Conservation (phyloP, 306 rosid species). For the Canavalia gladiata region DNA sequence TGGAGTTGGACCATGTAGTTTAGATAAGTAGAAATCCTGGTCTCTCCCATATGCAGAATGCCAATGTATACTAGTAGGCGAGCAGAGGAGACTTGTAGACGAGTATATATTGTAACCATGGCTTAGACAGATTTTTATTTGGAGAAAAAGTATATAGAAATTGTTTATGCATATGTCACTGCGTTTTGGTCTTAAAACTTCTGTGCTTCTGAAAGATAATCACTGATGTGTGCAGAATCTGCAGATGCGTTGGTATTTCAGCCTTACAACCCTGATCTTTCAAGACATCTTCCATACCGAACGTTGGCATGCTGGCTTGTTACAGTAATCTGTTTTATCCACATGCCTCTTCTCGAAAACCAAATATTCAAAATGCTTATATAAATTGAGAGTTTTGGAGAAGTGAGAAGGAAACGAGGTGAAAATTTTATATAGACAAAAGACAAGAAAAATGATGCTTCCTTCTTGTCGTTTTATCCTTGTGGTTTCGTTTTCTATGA, state of each 20-base stretch:
- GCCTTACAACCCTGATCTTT: neutral
- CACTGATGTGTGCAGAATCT: neutral
- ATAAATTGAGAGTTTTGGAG: conserved; percentile 24
- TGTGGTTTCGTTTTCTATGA: conserved; percentile 36
- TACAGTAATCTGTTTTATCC: neutral
- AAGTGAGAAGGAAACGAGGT: conserved; percentile 1
- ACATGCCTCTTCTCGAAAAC: neutral
- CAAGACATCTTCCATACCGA: neutral
- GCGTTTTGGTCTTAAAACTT: conserved; percentile 2
- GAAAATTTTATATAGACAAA: conserved; percentile 1
- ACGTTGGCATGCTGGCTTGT: neutral
- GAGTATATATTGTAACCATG: conserved; percentile 43
- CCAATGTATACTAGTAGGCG: conserved; percentile 40
- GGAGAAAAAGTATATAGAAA: conserved; percentile 37
- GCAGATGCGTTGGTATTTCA: conserved; percentile 7
- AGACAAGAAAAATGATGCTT: conserved; percentile 33
- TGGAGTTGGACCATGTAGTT: conserved; percentile 52
- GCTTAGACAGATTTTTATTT: conserved; percentile 38
- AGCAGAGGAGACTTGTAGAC: conserved; percentile 44
- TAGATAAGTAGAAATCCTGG: conserved; percentile 49
- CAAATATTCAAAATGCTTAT: neutral
- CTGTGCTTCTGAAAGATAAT: conserved; percentile 23
- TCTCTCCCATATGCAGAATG: conserved; percentile 47
- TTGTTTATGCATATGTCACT: conserved; percentile 29
- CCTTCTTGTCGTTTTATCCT: conserved; percentile 42